Evolutionary conservation across 352 stramenopile species (phyloP).

Genomic region (Pythium monospermum): DNA sequence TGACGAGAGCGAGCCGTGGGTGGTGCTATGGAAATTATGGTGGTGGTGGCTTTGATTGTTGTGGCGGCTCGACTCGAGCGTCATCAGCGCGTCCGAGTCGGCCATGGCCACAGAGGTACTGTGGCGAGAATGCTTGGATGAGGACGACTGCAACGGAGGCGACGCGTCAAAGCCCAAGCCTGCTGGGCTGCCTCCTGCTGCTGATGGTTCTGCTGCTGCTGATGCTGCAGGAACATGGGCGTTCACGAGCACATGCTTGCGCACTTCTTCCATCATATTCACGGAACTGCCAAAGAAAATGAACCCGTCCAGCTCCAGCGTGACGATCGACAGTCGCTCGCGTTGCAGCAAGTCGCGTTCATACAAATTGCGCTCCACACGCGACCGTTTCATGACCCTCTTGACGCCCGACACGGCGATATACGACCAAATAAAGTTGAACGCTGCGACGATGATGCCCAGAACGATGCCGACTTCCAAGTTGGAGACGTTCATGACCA

Average conservation of each 20-base stretch:
- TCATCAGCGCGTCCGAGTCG: constrained; percentile 45
- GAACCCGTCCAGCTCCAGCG: constrained; percentile 79
- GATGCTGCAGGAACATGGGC: too few species aligned
- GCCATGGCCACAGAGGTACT: not conserved
- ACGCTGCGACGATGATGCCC: constrained; percentile 86
- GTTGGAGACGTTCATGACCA: constrained; percentile 90
- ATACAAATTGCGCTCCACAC: constrained; percentile 72
- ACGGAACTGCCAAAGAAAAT: constrained; percentile 87
- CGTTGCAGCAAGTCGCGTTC: constrained; percentile 68
- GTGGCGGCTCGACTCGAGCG: constrained; percentile 47
- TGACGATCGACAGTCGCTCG: constrained; percentile 78
- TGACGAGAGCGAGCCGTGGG: too few species aligned
- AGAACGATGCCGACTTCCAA: constrained; percentile 94
- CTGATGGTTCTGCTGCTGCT: too few species aligned
- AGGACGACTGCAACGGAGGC: constrained; percentile 13
- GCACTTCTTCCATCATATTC: constrained; percentile 85
- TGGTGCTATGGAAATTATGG: constrained; percentile 8
- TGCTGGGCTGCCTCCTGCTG: constrained; percentile 8
- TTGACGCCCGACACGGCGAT: constrained; percentile 63
- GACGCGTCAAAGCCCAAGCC: constrained; percentile 7
- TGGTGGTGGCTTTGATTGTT: not conserved
- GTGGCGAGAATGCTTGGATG: not conserved
- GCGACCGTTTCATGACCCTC: constrained; percentile 75
- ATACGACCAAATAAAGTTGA: constrained; percentile 88
- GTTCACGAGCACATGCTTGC: constrained; percentile 73